Evolutionary conservation across 768 basidiomycete species (phyloP).

Genomic region (Suillus subaureus): DNA sequence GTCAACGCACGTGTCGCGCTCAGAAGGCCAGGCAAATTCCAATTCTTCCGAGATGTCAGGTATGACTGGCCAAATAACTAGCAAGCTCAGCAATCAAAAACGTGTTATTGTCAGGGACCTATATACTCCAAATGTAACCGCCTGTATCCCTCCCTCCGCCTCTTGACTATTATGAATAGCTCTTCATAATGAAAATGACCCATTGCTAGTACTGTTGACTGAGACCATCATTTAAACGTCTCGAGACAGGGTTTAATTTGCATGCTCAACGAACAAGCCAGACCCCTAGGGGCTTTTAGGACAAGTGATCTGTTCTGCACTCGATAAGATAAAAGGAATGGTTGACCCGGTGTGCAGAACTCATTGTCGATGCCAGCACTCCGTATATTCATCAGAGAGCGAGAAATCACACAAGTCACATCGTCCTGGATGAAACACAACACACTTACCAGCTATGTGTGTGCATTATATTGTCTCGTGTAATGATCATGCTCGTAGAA

Average conservation of each 20-base stretch:
- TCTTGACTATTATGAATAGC: not conserved
- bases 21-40: not conserved
- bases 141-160: not conserved
- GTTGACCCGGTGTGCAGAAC: not conserved
- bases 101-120: not conserved
- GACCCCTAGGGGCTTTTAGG: not conserved
- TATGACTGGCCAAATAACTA: not conserved
- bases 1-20: not conserved
- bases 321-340: not conserved
- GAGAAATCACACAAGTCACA: not conserved
- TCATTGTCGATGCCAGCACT: not conserved
- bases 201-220: not conserved
- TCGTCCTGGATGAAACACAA: not conserved
- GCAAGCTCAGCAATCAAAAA: not conserved
- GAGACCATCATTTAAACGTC: not conserved
- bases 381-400: not conserved
- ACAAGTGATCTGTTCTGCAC: not conserved
- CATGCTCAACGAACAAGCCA: not conserved
- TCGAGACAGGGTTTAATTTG: not conserved
- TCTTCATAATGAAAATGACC: not conserved
- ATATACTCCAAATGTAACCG: not conserved
- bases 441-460: not conserved
- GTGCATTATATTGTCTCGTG: not conserved
- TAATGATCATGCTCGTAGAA: not conserved
- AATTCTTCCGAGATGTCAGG: not conserved